These are phyloP conservation scores for Hysterium pulicare DNA, from an alignment of 2,329 filamentous ascomycete species.

Conservation along the genomic window DNA sequence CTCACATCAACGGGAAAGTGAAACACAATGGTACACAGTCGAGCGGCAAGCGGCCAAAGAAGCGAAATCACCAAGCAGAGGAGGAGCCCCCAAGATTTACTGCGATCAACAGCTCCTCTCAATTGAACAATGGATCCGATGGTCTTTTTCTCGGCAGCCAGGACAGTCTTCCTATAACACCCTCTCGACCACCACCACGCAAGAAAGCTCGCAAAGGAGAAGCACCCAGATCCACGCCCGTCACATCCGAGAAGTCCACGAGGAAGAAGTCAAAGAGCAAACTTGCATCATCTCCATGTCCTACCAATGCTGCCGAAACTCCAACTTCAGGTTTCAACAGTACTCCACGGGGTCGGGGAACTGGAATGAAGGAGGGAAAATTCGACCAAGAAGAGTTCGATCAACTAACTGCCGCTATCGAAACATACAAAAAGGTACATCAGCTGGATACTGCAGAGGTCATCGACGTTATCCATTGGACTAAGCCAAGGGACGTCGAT, in stretches of 20 bases:
- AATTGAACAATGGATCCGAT: too few relatives aligned
- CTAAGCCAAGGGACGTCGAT: not conserved
- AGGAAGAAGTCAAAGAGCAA: not conserved
- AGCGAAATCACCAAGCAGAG: not conserved
- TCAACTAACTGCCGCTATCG: not conserved
- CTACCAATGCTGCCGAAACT: not conserved
- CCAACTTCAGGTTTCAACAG: not conserved
- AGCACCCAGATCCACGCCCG: not conserved
- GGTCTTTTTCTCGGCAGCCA: too few relatives aligned
- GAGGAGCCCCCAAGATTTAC: not conserved
- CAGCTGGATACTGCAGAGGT: not conserved
- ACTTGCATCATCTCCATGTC: not conserved
- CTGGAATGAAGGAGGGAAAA: conserved; percentile 2
- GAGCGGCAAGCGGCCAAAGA: not conserved
- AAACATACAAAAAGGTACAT: not conserved
- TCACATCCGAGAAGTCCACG: not conserved
- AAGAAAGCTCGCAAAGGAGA: not conserved
- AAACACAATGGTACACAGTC: not conserved
- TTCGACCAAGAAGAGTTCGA: conserved; percentile 6
- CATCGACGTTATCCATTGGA: not conserved
- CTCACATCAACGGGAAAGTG: not conserved
- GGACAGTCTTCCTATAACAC: not conserved
- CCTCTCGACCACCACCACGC: not conserved
- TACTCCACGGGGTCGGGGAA: not conserved
- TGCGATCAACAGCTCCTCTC: too few relatives aligned